Percentiles rank a stretch among this genome's conserved stretches.
Conservation (phyloP, 352 stramenopile species). For the Globisporangium irregulare region DNA sequence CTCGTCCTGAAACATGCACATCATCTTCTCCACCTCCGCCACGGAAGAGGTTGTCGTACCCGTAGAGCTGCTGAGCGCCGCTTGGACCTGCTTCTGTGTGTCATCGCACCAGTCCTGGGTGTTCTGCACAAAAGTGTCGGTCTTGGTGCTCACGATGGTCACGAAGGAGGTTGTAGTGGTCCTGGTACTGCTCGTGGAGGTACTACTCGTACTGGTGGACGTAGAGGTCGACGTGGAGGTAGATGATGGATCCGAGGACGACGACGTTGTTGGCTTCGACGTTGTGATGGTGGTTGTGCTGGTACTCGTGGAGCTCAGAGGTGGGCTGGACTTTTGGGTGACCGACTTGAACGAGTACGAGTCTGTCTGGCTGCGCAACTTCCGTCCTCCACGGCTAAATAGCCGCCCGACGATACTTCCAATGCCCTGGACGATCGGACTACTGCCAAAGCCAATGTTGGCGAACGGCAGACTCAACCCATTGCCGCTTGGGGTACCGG, state of each 20-base stretch:
- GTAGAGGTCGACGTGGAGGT: conserved; percentile 7
- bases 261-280: background rate
- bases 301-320: background rate
- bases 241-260: background rate
- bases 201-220: background rate
- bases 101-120: conserved; percentile 11
- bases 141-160: conserved; percentile 10
- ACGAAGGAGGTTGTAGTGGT: background rate
- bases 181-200: background rate
- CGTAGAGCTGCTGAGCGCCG: background rate
- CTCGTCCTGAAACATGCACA: conserved; percentile 50
- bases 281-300: conserved; percentile 16
- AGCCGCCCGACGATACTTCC: background rate
- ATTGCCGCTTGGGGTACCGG: background rate
- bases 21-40: conserved; percentile 43
- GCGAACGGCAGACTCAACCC: background rate
- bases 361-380: background rate
- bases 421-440: conserved; percentile 5
- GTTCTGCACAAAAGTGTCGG: conserved; percentile 6
- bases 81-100: conserved; percentile 9
- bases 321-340: background rate
- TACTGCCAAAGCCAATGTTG: conserved; percentile 1
- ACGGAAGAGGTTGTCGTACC: conserved; percentile 15
- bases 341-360: conserved; percentile 6
- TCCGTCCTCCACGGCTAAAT: background rate